Base-by-base conservation (phyloP, 2,329 filamentous ascomycete genomes). In the Tolypocladium amazonense region DNA sequence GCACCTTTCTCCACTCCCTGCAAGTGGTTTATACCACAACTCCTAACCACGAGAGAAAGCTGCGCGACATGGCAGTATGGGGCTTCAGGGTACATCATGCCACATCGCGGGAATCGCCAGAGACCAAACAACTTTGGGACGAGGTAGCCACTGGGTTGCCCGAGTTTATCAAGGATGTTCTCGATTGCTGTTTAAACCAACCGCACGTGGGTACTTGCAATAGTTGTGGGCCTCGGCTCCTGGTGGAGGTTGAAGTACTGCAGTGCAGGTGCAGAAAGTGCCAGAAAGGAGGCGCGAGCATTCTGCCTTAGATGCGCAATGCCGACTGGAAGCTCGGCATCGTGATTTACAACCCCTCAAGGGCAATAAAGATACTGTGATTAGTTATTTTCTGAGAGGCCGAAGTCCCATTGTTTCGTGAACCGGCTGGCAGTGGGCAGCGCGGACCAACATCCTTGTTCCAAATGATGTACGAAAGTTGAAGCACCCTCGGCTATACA, bases 271-370 rank as follows among this genome's bases (percentile, higher is more conserved):
- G 38, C 38, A 39, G 18, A 39, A 9, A 18, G 38, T 39, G 38
- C 6, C 12, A 14, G 2, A 39, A 14, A 14, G 15, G 38, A 14
- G 38, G 12, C 38, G 38, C 38, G 14, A 39, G 11, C 11, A 11
- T 15, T 38, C 11, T 38, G 37, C 5, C 14, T 9, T 33, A 33
- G 30, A 33, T 33, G 30, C 41, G 67, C 69, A 35, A 68, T n/a
- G n/a, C n/a, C n/a, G n/a, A n/a, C n/a, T n/a, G n/a, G n/a, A n/a
- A n/a, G n/a, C n/a, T n/a, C n/a, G n/a, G n/a, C n/a, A n/a, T n/a
- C n/a, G n/a, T n/a, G n/a, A n/a, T n/a, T n/a, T n/a, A n/a, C n/a
- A n/a, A n/a, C n/a, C n/a, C n/a, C n/a, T n/a, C n/a, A n/a, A n/a
- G n/a, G n/a, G n/a, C n/a, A n/a, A n/a, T n/a, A n/a, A n/a, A n/a